phyloP scores from a whole-genome alignment of 345 rosid species.

The Excoecaria agallocha region DNA sequence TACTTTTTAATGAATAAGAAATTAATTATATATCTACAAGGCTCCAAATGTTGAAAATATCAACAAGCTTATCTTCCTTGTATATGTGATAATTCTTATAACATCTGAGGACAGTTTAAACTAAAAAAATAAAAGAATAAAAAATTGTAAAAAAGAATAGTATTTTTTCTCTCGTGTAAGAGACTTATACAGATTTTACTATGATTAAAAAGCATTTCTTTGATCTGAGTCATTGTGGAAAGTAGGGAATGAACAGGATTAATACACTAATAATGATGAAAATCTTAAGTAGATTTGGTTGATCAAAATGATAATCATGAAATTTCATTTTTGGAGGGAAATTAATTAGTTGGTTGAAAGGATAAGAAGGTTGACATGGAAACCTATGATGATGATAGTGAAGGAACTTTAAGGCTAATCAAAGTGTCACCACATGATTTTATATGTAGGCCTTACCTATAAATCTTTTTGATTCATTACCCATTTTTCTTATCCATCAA shows the following conservation, averaged over 20 bases:
- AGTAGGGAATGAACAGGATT: background rate
- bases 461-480: background rate
- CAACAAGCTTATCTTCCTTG: background rate
- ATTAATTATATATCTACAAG: too few species aligned
- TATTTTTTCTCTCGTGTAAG: background rate
- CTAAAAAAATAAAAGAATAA: too few species aligned
- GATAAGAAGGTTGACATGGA: constrained; percentile 33
- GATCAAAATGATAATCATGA: background rate
- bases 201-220: background rate
- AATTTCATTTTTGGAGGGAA: background rate
- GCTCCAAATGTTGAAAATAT: background rate
- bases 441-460: constrained; percentile 1
- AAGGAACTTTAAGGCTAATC: constrained; percentile 8
- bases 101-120: too few species aligned
- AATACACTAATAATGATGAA: background rate
- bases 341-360: background rate
- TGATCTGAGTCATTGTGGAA: background rate
- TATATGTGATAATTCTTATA: too few species aligned
- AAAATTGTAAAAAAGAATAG: background rate
- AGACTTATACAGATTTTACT: too few species aligned
- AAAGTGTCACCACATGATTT: constrained; percentile 24
- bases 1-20: too few species aligned
- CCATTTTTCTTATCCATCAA: background rate
- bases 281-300: background rate
- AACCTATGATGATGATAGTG: background rate